Conservation (phyloP, 73 alveolate species). For the Paramecium bursaria region DNA sequence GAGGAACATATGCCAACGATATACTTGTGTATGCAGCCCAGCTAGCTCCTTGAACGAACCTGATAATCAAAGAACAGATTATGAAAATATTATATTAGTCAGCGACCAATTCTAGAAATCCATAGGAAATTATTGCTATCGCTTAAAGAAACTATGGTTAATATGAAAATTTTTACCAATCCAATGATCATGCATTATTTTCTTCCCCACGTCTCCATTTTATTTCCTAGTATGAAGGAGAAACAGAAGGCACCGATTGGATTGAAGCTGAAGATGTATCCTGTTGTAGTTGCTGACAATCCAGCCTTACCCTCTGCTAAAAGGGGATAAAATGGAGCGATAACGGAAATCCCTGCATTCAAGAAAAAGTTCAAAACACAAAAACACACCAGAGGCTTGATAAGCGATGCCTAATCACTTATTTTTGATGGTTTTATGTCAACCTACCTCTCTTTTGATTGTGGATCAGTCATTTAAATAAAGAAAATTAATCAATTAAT, state of each 20-base stretch:
- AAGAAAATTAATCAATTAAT: too few species aligned
- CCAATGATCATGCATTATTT: conserved; percentile 63
- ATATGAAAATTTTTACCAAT: conserved; percentile 5
- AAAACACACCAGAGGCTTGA: conserved; percentile 32
- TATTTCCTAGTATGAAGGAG: conserved; percentile 62
- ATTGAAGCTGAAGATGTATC: conserved; percentile 63
- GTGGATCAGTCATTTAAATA: too few species aligned
- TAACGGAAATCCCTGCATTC: conserved; percentile 70
- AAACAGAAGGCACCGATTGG: conserved; percentile 67
- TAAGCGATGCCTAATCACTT: too few species aligned
- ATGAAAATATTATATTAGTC: neutral
- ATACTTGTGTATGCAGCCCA: conserved; percentile 1
- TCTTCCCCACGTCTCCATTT: conserved; percentile 67
- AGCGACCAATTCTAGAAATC: too few species aligned
- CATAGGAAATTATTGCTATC: too few species aligned
- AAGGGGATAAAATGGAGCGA: conserved; percentile 70
- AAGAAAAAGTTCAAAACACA: conserved; percentile 59
- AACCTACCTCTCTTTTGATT: too few species aligned
- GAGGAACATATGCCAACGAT: conserved; percentile 32
- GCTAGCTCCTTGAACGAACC: conserved; percentile 25
- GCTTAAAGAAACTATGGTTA: too few species aligned
- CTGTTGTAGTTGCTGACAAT: conserved; percentile 40
- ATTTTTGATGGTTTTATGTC: too few species aligned
- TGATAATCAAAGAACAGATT: neutral
- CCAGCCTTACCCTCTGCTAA: conserved; percentile 58